Base-by-base conservation (phyloP, 768 basidiomycete species). In the Leucocoprinus leucothites region DNA sequence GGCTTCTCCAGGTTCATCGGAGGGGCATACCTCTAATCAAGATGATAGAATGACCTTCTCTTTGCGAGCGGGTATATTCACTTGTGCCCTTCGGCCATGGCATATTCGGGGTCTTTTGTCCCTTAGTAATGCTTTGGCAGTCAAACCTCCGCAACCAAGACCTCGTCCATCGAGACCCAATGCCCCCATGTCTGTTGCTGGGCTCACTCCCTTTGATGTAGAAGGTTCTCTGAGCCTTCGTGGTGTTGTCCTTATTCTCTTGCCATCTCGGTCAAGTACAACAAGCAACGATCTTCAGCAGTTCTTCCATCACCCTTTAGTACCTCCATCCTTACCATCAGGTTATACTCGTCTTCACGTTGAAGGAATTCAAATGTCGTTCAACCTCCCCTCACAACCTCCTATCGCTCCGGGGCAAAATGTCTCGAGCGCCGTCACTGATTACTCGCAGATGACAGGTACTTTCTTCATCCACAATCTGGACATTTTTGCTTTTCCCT, bases 221-320 rank as follows among this genome's bases (percentile, higher is more conserved):
- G 48, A 56, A 28, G 38, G 40, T 9, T 53, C 59, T 18, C 8
- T 62, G 9, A 57, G 62, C 35, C 44, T 66, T 41, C 67, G 65
- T 28, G 79, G 82, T 2, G 74, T 81, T 11, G 65, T 85, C 6
- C 66, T 80, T 25, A 53, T 84, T 5, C 58, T 87, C 28, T 58
- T 84, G 11, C 71, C 84, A 48, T 74, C 78, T 0, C 61, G 69
- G 8, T 56, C 60, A 18, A 35, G 55, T 2, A 53, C 59, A 42
- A 56, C 56, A 45, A 56, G 62, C 26, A 43, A 51, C 19, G 28
- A 60, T 21, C 50, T 70, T 55, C 58, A 53, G 11, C 60, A 60
- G 48, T 90, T 82, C 63, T 89, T 85, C 64, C 66, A 73, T 18
- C 77, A 74, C 21, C 87, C 88, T 2, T 69, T 88, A n/a, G 65